phyloP scores from a whole-genome alignment of 2,329 filamentous ascomycete genomes.

The Gliomastix tumulicola region DNA sequence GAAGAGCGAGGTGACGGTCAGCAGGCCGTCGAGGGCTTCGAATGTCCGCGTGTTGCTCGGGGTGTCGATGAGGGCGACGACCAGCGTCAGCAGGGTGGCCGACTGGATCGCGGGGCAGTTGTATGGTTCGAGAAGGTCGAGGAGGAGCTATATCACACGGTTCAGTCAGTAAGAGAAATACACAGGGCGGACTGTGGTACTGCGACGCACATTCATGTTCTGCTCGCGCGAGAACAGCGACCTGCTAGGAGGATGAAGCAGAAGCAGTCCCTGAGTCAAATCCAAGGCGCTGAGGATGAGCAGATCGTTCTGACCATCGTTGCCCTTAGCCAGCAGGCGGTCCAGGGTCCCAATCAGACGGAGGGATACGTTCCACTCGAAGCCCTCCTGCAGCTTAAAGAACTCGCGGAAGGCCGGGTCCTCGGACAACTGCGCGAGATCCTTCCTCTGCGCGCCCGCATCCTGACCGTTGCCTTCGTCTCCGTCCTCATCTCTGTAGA shows the following conservation, averaged over 20 bases:
- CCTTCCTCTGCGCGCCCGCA: conserved; percentile 43
- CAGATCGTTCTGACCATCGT: conserved; percentile 77
- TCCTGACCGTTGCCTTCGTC: conserved; percentile 30
- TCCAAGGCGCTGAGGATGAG: conserved; percentile 85
- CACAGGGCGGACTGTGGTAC: no score
- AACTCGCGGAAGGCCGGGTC: conserved; percentile 93
- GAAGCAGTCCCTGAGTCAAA: conserved; percentile 77
- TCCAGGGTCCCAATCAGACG: conserved; percentile 82
- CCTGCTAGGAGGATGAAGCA: conserved; percentile 87
- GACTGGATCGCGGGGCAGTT: conserved; percentile 92
- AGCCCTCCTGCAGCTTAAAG: conserved; percentile 93
- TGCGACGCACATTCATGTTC: conserved; percentile 74
- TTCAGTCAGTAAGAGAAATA: no score
- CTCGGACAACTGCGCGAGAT: conserved; percentile 61
- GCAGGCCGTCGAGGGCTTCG: conserved; percentile 82
- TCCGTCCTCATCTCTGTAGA: no score
- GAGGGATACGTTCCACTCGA: conserved; percentile 94
- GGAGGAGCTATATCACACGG: no score
- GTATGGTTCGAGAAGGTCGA: conserved; percentile 87
- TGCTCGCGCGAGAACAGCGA: conserved; percentile 80
- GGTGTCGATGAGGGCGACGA: conserved; percentile 78
- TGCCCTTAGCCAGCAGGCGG: conserved; percentile 74
- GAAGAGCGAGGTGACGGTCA: conserved; percentile 89
- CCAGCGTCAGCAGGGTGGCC: conserved; percentile 81
- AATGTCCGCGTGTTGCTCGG: conserved; percentile 88